These are phyloP conservation scores for Lactarius indigo DNA, from an alignment of 768 basidiomycete genomes.

Conservation along the genomic window DNA sequence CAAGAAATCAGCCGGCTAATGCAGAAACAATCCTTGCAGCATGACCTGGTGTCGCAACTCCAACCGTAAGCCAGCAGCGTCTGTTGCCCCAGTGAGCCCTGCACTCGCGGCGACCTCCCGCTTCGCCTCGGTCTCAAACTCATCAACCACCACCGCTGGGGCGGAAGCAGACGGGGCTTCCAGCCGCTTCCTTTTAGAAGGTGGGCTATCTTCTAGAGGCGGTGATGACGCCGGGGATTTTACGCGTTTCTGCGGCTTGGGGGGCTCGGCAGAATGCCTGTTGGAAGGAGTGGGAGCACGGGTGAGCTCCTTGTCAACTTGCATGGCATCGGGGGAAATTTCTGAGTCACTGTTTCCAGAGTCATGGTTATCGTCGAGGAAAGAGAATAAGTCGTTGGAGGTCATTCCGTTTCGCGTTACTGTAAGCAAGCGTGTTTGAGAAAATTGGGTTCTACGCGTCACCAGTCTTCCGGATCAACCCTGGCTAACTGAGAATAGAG, in stretches of 20 bases:
- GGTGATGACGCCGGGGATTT: slow-evolving; percentile 21
- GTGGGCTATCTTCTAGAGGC: slow-evolving; percentile 37
- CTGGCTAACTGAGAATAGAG: neutral
- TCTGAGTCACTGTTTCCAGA: slow-evolving; percentile 38
- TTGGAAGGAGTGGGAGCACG: slow-evolving; percentile 30
- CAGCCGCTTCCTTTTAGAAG: slow-evolving; percentile 57
- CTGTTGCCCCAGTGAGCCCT: slow-evolving; percentile 69
- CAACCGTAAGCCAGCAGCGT: slow-evolving; percentile 62
- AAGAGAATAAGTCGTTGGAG: slow-evolving; percentile 59
- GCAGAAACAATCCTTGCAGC: slow-evolving; percentile 7
- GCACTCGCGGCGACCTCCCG: slow-evolving; percentile 87
- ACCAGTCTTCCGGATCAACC: neutral
- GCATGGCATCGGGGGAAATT: slow-evolving; percentile 24
- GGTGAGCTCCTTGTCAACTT: slow-evolving; percentile 26
- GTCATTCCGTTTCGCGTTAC: slow-evolving; percentile 30
- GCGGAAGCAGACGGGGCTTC: slow-evolving; percentile 44
- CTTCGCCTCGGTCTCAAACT: slow-evolving; percentile 92
- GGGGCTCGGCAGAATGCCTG: slow-evolving; percentile 44
- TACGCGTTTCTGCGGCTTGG: slow-evolving; percentile 17
- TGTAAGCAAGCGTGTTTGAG: neutral
- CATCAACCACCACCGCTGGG: slow-evolving; percentile 77
- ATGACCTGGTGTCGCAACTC: slow-evolving; percentile 80
- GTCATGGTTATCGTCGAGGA: slow-evolving; percentile 43
- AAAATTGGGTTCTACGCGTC: no score
- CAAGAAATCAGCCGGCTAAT: neutral